phyloP scores from a whole-genome alignment of 2,329 filamentous ascomycete species.

The Neoascochyta sp. region DNA sequence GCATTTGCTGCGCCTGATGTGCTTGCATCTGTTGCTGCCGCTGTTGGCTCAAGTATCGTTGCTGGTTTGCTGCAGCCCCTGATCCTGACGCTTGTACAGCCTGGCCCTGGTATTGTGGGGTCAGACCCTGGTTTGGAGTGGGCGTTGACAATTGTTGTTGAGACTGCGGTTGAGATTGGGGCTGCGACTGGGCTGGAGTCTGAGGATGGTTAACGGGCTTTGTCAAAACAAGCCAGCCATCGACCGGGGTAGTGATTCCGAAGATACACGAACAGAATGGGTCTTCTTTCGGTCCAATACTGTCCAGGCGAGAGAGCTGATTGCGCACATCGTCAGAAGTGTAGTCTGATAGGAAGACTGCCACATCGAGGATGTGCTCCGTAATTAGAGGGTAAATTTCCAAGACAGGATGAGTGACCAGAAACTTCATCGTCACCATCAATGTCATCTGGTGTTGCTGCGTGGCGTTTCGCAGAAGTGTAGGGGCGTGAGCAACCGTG shows the following conservation, averaged over 20 bases:
- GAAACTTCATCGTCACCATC: conserved; percentile 34
- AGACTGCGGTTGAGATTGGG: conserved; percentile 15
- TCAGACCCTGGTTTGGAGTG: conserved; percentile 11
- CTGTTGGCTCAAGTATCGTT: conserved; percentile 28
- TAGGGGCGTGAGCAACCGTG: conserved; percentile 35
- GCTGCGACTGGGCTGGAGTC: conserved; percentile 10
- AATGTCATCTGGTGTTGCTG: conserved; percentile 32
- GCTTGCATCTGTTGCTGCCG: conserved; percentile 23
- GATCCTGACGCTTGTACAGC: conserved; percentile 17
- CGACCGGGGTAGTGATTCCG: conserved; percentile 30
- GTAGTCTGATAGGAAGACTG: conserved; percentile 41
- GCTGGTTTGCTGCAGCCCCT: conserved; percentile 16
- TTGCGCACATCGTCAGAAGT: conserved; percentile 40
- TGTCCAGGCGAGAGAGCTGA: conserved; percentile 29
- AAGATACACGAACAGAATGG: conserved; percentile 42
- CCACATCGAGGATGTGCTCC: conserved; percentile 45
- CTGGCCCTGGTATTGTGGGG: conserved; percentile 18
- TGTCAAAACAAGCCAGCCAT: conserved; percentile 44
- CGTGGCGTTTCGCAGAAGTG: conserved; percentile 18
- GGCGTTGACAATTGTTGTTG: too few species aligned
- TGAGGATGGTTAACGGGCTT: conserved; percentile 23
- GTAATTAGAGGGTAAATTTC: conserved; percentile 32
- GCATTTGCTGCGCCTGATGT: conserved; percentile 25
- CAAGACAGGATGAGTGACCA: conserved; percentile 40
- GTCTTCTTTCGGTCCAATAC: conserved; percentile 24